Percentiles rank a stretch among this genome's conserved stretches.
phyloP scores from a whole-genome alignment of 768 basidiomycete genomes.

The Lanmaoa pseudosensibilis region DNA sequence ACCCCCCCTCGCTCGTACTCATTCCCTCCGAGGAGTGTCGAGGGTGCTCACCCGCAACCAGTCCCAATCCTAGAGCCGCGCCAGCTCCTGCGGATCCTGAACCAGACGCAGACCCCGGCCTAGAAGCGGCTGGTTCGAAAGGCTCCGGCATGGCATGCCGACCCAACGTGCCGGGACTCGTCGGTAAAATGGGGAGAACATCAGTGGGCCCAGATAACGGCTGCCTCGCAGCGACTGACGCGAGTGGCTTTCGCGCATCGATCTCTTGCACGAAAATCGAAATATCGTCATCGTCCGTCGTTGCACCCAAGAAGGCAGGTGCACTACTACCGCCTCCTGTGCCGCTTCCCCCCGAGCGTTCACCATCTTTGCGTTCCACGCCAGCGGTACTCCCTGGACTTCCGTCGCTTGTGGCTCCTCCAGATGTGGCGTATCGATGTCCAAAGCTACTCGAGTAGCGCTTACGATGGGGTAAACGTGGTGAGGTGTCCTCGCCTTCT shows the following conservation, averaged over 20 bases:
- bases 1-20: constrained; percentile 20
- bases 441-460: constrained; percentile 80
- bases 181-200: neutral
- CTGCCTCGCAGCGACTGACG: constrained; percentile 19
- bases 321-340: constrained; percentile 14
- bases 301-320: constrained; percentile 46
- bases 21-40: constrained; percentile 22
- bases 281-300: constrained; percentile 74
- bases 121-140: constrained; percentile 1
- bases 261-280: constrained; percentile 78
- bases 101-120: constrained; percentile 1
- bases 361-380: constrained; percentile 23
- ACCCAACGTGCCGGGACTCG: constrained; percentile 6
- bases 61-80: constrained; percentile 14
- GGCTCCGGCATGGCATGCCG: neutral
- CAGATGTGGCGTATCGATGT: constrained; percentile 56
- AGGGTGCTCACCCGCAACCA: constrained; percentile 16
- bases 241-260: constrained; percentile 65
- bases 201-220: constrained; percentile 3
- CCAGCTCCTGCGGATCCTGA: constrained; percentile 1
- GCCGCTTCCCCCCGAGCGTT: constrained; percentile 22
- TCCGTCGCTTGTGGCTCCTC: constrained; percentile 42
- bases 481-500: constrained; percentile 36
- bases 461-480: constrained; percentile 42
- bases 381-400: constrained; percentile 22